Conservation (phyloP, 805 yeast species). For the Candida cerambycidarum region DNA sequence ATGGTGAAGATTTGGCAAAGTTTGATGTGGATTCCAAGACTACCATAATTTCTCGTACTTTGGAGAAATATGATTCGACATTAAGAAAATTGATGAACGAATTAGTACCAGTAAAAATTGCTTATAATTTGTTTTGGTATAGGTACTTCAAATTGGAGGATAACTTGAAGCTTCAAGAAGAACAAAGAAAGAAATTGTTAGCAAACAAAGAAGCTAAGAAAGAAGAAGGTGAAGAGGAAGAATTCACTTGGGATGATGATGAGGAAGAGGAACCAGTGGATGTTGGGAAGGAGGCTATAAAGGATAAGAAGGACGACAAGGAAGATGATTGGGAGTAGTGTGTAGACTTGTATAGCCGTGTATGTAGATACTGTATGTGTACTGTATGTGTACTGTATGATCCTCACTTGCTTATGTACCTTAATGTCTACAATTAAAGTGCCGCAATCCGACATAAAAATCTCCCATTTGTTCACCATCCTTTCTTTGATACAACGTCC, state of each 20-base stretch:
- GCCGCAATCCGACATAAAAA: too few species aligned
- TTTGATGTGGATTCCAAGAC: slow-evolving; percentile 51
- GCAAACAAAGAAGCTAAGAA: slow-evolving; percentile 40
- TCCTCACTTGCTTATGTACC: not conserved
- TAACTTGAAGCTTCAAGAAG: slow-evolving; percentile 60
- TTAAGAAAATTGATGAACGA: slow-evolving; percentile 55
- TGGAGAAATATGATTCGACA: slow-evolving; percentile 47
- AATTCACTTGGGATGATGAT: slow-evolving; percentile 53
- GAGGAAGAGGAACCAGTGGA: slow-evolving; percentile 16
- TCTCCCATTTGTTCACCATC: too few species aligned
- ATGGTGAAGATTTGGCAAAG: slow-evolving; percentile 14
- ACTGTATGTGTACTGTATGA: too few species aligned
- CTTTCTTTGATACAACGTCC: too few species aligned
- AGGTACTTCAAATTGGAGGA: slow-evolving; percentile 59
- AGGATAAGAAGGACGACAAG: slow-evolving; percentile 16
- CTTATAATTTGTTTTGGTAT: slow-evolving; percentile 71
- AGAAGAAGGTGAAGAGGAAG: slow-evolving; percentile 41
- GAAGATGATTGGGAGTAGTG: slow-evolving; percentile 67
- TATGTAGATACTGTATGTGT: too few species aligned
- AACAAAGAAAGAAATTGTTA: slow-evolving; percentile 62
- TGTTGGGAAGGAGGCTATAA: slow-evolving; percentile 13
- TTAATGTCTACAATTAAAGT: not conserved
- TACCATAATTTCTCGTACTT: slow-evolving; percentile 47
- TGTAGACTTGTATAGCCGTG: too few species aligned
- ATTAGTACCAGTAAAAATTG: slow-evolving; percentile 63